phyloP scores from a whole-genome alignment of 148 eudicot genomes.

The Bassia scoparia region DNA sequence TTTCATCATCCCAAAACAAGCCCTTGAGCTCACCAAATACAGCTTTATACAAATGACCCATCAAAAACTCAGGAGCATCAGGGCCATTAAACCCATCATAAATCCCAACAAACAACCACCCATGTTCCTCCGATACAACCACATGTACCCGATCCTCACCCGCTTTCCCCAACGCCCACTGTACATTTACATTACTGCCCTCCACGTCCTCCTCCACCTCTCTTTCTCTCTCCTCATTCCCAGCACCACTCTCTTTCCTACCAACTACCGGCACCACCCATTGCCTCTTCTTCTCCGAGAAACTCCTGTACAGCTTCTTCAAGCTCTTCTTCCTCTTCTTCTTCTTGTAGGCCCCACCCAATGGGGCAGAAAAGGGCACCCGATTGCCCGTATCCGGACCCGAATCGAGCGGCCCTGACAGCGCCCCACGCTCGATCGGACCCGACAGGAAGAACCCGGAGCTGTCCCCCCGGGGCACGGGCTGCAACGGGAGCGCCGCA shows the following conservation, averaged over 20 bases:
- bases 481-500: constrained; percentile 69
- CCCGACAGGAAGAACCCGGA: constrained; percentile 80
- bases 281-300: constrained; percentile 77
- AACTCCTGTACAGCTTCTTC: constrained; percentile 58
- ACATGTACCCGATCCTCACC: constrained; percentile 99
- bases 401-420: constrained; percentile 80
- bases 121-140: constrained; percentile 93
- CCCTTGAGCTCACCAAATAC: constrained; percentile 78
- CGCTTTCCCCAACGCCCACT: constrained; percentile 98
- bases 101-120: constrained; percentile 98
- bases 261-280: constrained; percentile 87
- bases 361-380: constrained; percentile 88
- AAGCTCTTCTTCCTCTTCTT: constrained; percentile 72
- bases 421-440: constrained; percentile 88
- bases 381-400: constrained; percentile 22
- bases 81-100: constrained; percentile 99
- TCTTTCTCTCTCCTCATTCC: constrained; percentile 23
- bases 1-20: constrained; percentile 76
- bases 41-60: constrained; percentile 82
- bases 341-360: constrained; percentile 39
- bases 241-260: constrained; percentile 33
- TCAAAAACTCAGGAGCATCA: constrained; percentile 95
- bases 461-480: constrained; percentile 55
- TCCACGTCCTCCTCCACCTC: constrained; percentile 35
- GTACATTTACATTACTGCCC: constrained; percentile 78